These are phyloP conservation scores for Stagonosporopsis tanaceti DNA, from an alignment of 2,329 filamentous ascomycete species.

Conservation along the genomic window DNA sequence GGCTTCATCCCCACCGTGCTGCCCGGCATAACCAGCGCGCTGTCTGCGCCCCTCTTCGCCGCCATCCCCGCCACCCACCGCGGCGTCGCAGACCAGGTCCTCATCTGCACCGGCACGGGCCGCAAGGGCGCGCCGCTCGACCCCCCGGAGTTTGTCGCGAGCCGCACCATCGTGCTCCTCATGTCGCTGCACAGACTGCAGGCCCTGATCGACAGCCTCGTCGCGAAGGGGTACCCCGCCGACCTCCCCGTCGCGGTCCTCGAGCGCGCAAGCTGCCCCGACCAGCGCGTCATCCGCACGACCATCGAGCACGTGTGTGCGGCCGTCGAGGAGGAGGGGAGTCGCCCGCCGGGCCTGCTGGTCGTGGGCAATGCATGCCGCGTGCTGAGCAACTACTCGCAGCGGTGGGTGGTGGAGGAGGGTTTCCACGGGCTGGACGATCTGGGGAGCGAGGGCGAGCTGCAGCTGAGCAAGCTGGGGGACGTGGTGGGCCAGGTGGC, in stretches of 20 bases:
- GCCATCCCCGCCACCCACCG: constrained; percentile 88
- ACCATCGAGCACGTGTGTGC: constrained; percentile 80
- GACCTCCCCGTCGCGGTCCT: constrained; percentile 90
- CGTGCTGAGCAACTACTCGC: constrained; percentile 69
- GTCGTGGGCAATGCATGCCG: constrained; percentile 87
- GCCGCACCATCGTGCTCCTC: constrained; percentile 87
- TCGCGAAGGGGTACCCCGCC: constrained; percentile 68
- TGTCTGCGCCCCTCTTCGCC: constrained; percentile 88
- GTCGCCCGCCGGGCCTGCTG: constrained; percentile 84
- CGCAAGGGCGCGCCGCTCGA: constrained; percentile 83
- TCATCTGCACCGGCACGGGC: constrained; percentile 96
- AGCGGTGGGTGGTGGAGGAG: constrained; percentile 86
- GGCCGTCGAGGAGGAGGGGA: constrained; percentile 89
- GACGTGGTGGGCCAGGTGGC: constrained; percentile 19
- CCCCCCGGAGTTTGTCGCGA: constrained; percentile 80
- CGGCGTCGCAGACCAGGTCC: constrained; percentile 87
- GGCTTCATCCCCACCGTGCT: constrained; percentile 78
- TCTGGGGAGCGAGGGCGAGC: constrained; percentile 32
- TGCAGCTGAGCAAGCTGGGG: constrained; percentile 30
- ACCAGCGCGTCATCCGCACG: constrained; percentile 90
- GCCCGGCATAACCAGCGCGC: constrained; percentile 87
- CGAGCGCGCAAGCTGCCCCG: constrained; percentile 90
- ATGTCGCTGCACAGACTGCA: constrained; percentile 91
- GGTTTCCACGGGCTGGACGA: constrained; percentile 78
- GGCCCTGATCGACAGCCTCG: constrained; percentile 75